These are phyloP conservation scores for Tolypocladium cylindrosporum DNA, from an alignment of 2,329 filamentous ascomycete genomes.

Conservation along the genomic window DNA sequence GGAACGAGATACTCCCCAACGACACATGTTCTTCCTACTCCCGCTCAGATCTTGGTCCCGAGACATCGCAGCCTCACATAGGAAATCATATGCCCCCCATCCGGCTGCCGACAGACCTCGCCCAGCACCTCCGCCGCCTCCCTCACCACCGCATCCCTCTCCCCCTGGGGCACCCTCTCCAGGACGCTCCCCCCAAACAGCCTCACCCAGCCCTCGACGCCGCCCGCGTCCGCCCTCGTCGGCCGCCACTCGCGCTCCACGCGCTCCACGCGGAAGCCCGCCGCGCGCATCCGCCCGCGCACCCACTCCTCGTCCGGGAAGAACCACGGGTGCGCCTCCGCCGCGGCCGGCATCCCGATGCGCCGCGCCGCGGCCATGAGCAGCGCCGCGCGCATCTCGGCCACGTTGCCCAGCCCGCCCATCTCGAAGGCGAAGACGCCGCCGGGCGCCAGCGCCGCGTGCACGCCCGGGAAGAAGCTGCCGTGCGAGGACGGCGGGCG, in stretches of 20 bases:
- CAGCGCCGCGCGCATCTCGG: slow-evolving; percentile 50
- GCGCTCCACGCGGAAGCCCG: slow-evolving; percentile 38
- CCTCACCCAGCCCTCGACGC: slow-evolving; percentile 55
- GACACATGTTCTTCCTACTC: neutral
- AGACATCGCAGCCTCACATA: neutral
- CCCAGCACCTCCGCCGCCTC: neutral
- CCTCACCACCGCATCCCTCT: neutral
- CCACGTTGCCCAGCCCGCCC: slow-evolving; percentile 60
- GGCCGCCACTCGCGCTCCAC: slow-evolving; percentile 56
- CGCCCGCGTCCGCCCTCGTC: slow-evolving; percentile 47
- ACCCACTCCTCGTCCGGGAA: slow-evolving; percentile 58
- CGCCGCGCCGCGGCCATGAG: slow-evolving; percentile 42
- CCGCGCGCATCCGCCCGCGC: slow-evolving; percentile 30
- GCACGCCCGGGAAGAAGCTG: neutral
- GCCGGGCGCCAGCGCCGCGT: slow-evolving; percentile 21
- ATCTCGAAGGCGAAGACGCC: slow-evolving; percentile 59
- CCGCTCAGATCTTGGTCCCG: neutral
- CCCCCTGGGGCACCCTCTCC: neutral
- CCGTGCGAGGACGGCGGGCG: neutral
- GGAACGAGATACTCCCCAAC: too few relatives aligned
- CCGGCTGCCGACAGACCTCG: neutral
- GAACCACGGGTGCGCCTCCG: slow-evolving; percentile 55
- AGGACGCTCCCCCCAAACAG: slow-evolving; percentile 36
- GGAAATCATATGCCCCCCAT: neutral
- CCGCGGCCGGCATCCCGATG: slow-evolving; percentile 36